phyloP scores from a whole-genome alignment of 2,329 filamentous ascomycete genomes.

The Paradendryphiella salina region DNA sequence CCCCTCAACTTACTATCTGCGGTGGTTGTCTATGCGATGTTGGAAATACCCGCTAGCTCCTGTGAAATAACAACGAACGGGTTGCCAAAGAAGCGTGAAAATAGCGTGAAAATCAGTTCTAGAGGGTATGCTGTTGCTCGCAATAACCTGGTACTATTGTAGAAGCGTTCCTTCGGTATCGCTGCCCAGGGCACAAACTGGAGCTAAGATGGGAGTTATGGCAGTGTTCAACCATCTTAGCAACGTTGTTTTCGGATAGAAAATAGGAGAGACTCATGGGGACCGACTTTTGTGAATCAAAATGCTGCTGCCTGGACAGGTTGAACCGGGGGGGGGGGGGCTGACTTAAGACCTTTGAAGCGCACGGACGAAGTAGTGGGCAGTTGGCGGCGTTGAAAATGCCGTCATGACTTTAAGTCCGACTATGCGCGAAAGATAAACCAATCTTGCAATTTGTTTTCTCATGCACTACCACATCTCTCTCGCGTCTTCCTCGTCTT shows the following conservation, averaged over 20 bases:
- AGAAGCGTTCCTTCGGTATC: background rate
- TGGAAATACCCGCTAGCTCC: too few species aligned
- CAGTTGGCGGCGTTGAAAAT: slow-evolving; percentile 18
- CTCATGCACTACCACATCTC: slow-evolving; percentile 37
- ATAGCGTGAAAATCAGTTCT: too few species aligned
- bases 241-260: too few species aligned
- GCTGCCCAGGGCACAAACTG: too few species aligned
- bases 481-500: slow-evolving; percentile 6
- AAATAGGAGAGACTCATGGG: too few species aligned
- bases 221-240: too few species aligned
- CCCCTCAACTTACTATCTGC: too few species aligned
- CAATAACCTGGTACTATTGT: background rate
- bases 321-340: background rate
- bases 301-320: background rate
- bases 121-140: background rate
- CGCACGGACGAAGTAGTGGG: slow-evolving; percentile 10
- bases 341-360: background rate
- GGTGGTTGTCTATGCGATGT: too few species aligned
- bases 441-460: slow-evolving; percentile 6
- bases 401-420: slow-evolving; percentile 31
- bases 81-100: too few species aligned
- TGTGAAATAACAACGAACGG: too few species aligned
- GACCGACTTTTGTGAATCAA: too few species aligned
- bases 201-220: too few species aligned
- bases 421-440: slow-evolving; percentile 19